Conservation (phyloP, 2,329 filamentous ascomycete species). For the Arthroderma uncinatum region DNA sequence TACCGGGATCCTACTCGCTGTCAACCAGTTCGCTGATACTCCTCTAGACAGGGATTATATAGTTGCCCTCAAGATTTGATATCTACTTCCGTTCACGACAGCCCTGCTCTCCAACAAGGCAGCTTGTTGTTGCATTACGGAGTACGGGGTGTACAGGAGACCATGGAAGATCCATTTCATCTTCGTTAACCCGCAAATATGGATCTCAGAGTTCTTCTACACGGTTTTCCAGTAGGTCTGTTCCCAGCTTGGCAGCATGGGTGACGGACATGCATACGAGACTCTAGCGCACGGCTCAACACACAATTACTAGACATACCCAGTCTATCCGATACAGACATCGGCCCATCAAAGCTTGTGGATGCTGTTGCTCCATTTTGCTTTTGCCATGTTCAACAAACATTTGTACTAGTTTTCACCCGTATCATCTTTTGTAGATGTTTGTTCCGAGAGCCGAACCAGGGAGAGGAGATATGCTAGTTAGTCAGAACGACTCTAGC, state of each 20-base stretch:
- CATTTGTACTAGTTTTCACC: neutral
- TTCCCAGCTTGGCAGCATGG: slow-evolving; percentile 1
- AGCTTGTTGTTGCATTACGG: too few relatives aligned
- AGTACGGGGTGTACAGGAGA: too few relatives aligned
- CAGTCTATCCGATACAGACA: neutral
- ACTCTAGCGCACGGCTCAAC: neutral
- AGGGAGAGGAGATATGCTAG: neutral
- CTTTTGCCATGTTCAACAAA: neutral
- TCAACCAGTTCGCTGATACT: neutral
- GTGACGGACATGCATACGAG: neutral
- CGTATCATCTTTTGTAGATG: neutral
- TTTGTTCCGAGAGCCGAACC: neutral
- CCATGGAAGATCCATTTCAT: neutral
- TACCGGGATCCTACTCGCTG: too few relatives aligned
- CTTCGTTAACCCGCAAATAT: neutral
- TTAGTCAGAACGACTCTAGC: neutral
- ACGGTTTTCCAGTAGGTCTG: neutral
- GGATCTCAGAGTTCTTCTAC: neutral
- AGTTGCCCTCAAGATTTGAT: too few relatives aligned
- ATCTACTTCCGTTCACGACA: too few relatives aligned
- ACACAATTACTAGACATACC: neutral
- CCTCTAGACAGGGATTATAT: neutral
- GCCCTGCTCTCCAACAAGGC: too few relatives aligned
- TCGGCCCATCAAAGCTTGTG: neutral
- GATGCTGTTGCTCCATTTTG: neutral